phyloP scores from a whole-genome alignment of 352 stramenopile species.

The Globisporangium abappressorium region DNA sequence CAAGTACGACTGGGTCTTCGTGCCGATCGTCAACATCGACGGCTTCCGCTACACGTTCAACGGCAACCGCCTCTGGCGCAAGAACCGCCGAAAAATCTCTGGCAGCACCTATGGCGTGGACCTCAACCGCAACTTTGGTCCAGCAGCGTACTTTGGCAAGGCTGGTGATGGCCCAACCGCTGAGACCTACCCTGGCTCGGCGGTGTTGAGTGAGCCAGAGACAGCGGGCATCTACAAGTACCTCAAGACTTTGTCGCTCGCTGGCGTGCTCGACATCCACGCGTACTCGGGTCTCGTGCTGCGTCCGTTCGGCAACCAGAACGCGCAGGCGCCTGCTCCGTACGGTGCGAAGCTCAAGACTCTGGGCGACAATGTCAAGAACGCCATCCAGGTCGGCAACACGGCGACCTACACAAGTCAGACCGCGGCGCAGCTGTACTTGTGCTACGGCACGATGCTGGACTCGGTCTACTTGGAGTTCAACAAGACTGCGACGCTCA shows the following conservation, averaged over 20 bases:
- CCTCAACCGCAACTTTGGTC: slow-evolving; percentile 53
- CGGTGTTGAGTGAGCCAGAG: slow-evolving; percentile 25
- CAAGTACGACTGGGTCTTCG: slow-evolving; percentile 27
- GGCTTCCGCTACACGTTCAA: slow-evolving; percentile 48
- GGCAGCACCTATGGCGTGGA: slow-evolving; percentile 51
- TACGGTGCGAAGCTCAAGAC: slow-evolving; percentile 20
- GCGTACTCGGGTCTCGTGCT: slow-evolving; percentile 23
- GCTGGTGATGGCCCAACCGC: slow-evolving; percentile 12
- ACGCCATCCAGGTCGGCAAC: slow-evolving; percentile 17
- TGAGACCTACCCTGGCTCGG: slow-evolving; percentile 24
- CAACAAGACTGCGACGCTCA: slow-evolving; percentile 21
- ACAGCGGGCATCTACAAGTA: slow-evolving; percentile 21
- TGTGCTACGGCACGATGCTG: slow-evolving; percentile 22
- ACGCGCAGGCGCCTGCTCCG: slow-evolving; percentile 9
- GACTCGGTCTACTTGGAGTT: slow-evolving; percentile 25
- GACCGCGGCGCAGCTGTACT: slow-evolving; percentile 24
- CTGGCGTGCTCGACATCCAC: slow-evolving; percentile 27
- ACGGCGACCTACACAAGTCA: slow-evolving; percentile 21
- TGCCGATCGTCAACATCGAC: slow-evolving; percentile 36
- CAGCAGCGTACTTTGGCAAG: slow-evolving; percentile 12
- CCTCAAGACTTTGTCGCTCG: slow-evolving; percentile 19
- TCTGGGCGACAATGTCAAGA: slow-evolving; percentile 16
- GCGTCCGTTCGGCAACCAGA: slow-evolving; percentile 21
- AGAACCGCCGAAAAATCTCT: slow-evolving; percentile 39
- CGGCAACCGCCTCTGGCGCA: slow-evolving; percentile 60